A percentile compares a stretch with the other conserved stretches of the same genome.
Conservation (phyloP, 331 rosid genomes). For the Quercus phellos region DNA sequence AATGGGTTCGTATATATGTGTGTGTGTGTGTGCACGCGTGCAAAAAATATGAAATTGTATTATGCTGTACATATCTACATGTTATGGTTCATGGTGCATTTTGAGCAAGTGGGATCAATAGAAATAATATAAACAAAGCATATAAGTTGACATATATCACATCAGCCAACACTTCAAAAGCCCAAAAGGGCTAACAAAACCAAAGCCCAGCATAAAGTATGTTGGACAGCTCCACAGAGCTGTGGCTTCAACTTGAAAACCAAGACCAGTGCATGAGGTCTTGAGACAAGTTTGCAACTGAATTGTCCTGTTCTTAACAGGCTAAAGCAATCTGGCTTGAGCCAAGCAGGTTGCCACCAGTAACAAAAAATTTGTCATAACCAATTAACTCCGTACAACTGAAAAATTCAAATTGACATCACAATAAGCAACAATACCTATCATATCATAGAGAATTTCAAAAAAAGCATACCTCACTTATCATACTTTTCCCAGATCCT, state of each 20-base stretch:
- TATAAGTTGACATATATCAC: too few species aligned
- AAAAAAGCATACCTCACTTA: constrained; percentile 55
- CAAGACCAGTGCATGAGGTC: neutral
- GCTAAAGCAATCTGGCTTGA: neutral
- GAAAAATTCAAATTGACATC: too few species aligned
- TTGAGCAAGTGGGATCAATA: too few species aligned
- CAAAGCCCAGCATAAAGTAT: neutral
- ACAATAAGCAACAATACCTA: too few species aligned
- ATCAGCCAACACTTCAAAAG: too few species aligned
- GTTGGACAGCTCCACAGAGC: neutral
- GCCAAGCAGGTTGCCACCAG: neutral
- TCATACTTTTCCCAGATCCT: constrained; percentile 56
- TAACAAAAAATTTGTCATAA: neutral
- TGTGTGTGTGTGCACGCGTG: too few species aligned
- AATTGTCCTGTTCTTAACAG: neutral
- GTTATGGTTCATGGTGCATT: too few species aligned
- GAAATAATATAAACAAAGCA: too few species aligned
- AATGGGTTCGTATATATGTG: too few species aligned
- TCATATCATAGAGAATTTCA: neutral
- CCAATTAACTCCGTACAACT: neutral
- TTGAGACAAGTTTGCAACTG: neutral
- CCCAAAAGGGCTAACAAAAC: too few species aligned
- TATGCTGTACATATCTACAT: too few species aligned
- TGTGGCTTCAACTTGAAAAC: neutral
- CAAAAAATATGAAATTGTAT: too few species aligned